Percentiles rank a stretch among this genome's conserved stretches.
Conservation (phyloP, 495 filamentous ascomycete species). For the Clavariopsis aquatica region DNA sequence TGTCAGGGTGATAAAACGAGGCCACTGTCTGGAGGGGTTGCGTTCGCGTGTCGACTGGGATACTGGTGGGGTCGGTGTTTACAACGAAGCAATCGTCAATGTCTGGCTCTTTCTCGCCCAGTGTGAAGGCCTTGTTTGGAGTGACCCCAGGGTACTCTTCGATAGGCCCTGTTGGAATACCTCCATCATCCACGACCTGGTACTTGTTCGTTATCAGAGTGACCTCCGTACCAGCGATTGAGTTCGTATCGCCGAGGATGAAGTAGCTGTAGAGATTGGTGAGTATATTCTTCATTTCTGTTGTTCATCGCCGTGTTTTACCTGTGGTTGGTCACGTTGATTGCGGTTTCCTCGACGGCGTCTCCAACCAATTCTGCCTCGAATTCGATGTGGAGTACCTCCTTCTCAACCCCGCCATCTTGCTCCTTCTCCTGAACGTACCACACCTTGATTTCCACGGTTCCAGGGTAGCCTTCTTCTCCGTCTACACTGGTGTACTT, state of each 20-base stretch:
- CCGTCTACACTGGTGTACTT: constrained; percentile 69
- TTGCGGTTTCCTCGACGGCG: constrained; percentile 74
- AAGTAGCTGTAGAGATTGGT: constrained; percentile 69
- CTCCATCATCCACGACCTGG: constrained; percentile 67
- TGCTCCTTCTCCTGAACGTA: constrained; percentile 74
- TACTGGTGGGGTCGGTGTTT: constrained; percentile 58
- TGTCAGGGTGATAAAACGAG: constrained; percentile 66
- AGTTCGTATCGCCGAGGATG: constrained; percentile 69
- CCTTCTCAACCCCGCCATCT: constrained; percentile 56
- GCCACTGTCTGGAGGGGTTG: constrained; percentile 64
- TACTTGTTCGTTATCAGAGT: constrained; percentile 70
- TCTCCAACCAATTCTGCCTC: constrained; percentile 79
- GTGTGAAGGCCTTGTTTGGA: constrained; percentile 64
- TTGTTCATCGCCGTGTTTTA: constrained; percentile 45
- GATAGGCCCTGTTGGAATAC: constrained; percentile 50
- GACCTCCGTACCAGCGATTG: constrained; percentile 73
- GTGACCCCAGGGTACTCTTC: constrained; percentile 61
- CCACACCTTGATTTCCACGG: constrained; percentile 72
- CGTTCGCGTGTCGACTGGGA: constrained; percentile 76
- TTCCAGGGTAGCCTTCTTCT: constrained; percentile 85
- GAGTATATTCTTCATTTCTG: neutral
- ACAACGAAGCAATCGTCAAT: constrained; percentile 92
- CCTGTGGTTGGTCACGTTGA: constrained; percentile 96
- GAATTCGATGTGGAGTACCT: constrained; percentile 79
- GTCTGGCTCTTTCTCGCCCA: constrained; percentile 65